Percentiles rank a stretch among this genome's conserved stretches.
phyloP scores from a whole-genome alignment of 148 eudicot species.

The Fagopyrum tataricum region DNA sequence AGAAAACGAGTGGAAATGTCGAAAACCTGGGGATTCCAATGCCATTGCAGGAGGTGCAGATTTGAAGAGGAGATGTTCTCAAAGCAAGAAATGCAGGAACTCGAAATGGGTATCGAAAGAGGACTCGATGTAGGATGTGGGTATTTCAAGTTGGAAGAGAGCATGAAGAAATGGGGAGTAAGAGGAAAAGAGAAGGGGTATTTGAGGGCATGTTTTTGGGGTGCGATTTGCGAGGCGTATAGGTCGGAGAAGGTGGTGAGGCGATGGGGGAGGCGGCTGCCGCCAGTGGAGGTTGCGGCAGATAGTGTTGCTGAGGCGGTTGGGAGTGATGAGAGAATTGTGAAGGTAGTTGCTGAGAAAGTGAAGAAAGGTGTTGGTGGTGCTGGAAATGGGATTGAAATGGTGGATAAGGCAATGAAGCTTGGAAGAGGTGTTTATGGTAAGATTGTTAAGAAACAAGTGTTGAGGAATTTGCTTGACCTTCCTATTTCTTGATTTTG shows the following conservation, averaged over 20 bases:
- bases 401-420: constrained; percentile 65
- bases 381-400: constrained; percentile 33
- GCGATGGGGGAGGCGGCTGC: constrained; percentile 74
- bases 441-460: constrained; percentile 74
- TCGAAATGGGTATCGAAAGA: constrained; percentile 46
- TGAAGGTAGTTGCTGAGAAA: constrained; percentile 44
- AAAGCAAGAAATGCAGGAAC: constrained; percentile 57
- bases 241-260: constrained; percentile 52
- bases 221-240: constrained; percentile 40
- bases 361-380: constrained; percentile 40
- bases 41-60: constrained; percentile 65
- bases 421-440: constrained; percentile 94
- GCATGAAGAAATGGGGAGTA: constrained; percentile 50
- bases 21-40: constrained; percentile 61
- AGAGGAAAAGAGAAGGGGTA: constrained; percentile 75
- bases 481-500: constrained; percentile 19
- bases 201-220: constrained; percentile 81
- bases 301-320: constrained; percentile 63
- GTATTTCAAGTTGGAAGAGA: constrained; percentile 63
- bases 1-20: constrained; percentile 54
- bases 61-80: constrained; percentile 42
- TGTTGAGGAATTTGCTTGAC: constrained; percentile 54
- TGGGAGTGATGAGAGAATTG: constrained; percentile 74
- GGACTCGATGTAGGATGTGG: constrained; percentile 58
- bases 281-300: constrained; percentile 43